Percentiles rank a stretch among this genome's conserved stretches.
phyloP scores from a whole-genome alignment of 2,329 filamentous ascomycete species.

The Xylaria sp. region DNA sequence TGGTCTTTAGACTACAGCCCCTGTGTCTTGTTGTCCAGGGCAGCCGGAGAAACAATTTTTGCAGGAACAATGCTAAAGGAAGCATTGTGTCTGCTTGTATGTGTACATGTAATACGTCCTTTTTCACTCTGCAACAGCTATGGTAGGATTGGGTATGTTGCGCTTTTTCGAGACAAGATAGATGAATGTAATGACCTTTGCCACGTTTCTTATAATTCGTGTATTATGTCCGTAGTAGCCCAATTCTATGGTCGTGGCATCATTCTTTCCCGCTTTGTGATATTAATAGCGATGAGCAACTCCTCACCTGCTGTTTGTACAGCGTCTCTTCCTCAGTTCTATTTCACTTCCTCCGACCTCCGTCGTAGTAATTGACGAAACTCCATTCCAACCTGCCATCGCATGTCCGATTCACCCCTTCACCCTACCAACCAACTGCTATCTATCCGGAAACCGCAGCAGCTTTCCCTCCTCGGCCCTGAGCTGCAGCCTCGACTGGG shows the following conservation, averaged over 20 bases:
- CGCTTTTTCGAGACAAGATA: constrained; percentile 29
- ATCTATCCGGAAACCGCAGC: neutral
- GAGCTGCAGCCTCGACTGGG: neutral
- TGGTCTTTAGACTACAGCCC: constrained; percentile 2
- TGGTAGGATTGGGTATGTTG: constrained; percentile 26
- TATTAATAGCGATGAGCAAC: neutral
- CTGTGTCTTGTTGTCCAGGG: constrained; percentile 13
- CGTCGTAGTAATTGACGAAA: neutral
- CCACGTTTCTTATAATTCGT: constrained; percentile 6
- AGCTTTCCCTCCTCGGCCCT: constrained; percentile 9
- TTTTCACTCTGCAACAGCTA: constrained; percentile 7
- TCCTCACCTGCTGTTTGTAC: neutral
- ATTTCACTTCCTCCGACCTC: neutral
- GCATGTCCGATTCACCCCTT: neutral
- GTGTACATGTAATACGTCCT: constrained; percentile 29
- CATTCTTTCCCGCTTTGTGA: neutral
- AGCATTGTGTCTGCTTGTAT: constrained; percentile 25
- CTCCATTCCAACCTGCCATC: neutral
- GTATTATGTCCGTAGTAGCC: neutral
- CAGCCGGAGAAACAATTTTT: neutral
- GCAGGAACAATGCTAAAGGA: neutral
- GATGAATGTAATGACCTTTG: constrained; percentile 35
- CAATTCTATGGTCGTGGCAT: neutral
- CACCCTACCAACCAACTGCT: neutral
- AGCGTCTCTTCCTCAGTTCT: neutral